Percentiles rank a stretch among this genome's conserved stretches.
phyloP scores from a whole-genome alignment of 208 protist genomes.

The Blechomonas ayalai region DNA sequence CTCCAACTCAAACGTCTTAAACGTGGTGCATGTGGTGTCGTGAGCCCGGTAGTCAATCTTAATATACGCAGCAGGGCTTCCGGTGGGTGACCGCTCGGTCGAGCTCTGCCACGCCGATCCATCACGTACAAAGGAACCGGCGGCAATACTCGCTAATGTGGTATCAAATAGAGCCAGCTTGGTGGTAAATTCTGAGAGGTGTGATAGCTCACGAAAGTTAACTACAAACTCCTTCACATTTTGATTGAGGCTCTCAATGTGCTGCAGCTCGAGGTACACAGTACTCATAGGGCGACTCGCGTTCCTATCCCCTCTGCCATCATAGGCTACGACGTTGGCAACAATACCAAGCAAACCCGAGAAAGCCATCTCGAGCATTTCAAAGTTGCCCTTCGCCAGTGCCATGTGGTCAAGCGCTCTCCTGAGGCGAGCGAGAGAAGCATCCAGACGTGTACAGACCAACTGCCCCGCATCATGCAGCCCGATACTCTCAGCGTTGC shows the following conservation, averaged over 20 bases:
- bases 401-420: constrained; percentile 66
- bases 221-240: constrained; percentile 81
- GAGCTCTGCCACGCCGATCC: constrained; percentile 2
- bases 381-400: constrained; percentile 68
- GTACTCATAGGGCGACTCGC: constrained; percentile 42
- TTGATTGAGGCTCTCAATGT: constrained; percentile 73
- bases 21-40: constrained; percentile 7
- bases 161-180: constrained; percentile 77
- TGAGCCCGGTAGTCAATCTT: constrained; percentile 2
- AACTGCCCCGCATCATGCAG: constrained; percentile 64
- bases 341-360: constrained; percentile 48
- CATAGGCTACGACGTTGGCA: constrained; percentile 56
- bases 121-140: constrained; percentile 44
- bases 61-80: constrained; percentile 32
- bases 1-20: constrained; percentile 26
- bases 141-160: constrained; percentile 62
- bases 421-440: constrained; percentile 49
- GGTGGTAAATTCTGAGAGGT: constrained; percentile 69
- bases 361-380: constrained; percentile 63
- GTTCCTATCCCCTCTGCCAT: constrained; percentile 15
- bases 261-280: constrained; percentile 69
- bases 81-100: neutral
- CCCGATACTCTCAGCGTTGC: constrained; percentile 77
- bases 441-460: constrained; percentile 49
- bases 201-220: constrained; percentile 83